A percentile compares a stretch with the other conserved stretches of the same genome.
These are phyloP conservation scores for Aegilops speltoides DNA, from an alignment of 176 grass and related monocot species.

Conservation along the genomic window DNA sequence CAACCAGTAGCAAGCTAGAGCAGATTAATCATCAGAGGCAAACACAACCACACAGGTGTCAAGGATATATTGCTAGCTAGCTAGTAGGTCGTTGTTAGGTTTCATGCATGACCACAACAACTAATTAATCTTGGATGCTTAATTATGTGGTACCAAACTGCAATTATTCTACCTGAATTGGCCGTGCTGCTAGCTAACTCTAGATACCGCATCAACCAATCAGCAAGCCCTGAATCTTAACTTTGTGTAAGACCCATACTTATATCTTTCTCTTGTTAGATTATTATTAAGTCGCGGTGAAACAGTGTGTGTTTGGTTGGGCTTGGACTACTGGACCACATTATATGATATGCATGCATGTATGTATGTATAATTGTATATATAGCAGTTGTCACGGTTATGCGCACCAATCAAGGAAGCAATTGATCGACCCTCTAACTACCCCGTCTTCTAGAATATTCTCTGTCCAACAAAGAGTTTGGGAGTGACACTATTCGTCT, in stretches of 20 bases:
- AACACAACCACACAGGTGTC: background rate
- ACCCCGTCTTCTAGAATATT: background rate
- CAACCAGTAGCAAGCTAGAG: too few relatives aligned
- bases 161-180: background rate
- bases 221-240: background rate
- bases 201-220: constrained; percentile 7
- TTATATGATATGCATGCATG: background rate
- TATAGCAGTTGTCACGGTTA: background rate
- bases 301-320: background rate
- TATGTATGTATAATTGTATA: too few relatives aligned
- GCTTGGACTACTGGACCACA: background rate
- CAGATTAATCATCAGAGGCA: background rate
- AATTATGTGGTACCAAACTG: background rate
- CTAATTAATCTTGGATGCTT: constrained; percentile 3
- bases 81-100: background rate
- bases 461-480: too few relatives aligned
- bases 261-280: background rate
- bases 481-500: too few relatives aligned
- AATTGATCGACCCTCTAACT: background rate
- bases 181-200: too few relatives aligned
- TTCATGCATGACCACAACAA: background rate
- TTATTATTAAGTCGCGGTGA: background rate
- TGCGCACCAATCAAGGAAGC: background rate
- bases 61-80: background rate
- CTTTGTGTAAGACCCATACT: background rate